phyloP scores from a whole-genome alignment of 2,329 filamentous ascomycete genomes.

The Alternaria sp. region DNA sequence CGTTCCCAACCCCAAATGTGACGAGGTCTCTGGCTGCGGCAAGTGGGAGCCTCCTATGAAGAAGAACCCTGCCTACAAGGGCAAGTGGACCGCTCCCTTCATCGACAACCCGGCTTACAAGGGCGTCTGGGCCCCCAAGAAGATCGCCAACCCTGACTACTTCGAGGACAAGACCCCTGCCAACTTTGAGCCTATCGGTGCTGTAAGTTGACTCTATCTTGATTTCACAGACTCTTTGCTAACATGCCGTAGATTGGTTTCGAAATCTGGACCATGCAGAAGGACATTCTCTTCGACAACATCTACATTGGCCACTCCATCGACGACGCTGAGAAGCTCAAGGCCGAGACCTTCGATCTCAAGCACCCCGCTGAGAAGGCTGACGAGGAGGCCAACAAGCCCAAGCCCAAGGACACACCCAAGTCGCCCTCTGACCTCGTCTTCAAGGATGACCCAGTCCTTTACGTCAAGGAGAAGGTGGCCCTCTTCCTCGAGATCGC shows the following conservation, averaged over 20 bases:
- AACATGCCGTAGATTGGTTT: conserved; percentile 77
- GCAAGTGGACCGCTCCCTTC: conserved; percentile 92
- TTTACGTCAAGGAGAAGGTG: conserved; percentile 89
- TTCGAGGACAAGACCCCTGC: conserved; percentile 96
- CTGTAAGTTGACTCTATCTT: conserved; percentile 66
- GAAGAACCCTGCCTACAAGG: conserved; percentile 97
- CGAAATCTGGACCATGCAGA: conserved; percentile 99
- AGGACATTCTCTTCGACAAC: conserved; percentile 98
- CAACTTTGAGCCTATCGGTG: conserved; percentile 98
- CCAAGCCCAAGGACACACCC: conserved; percentile 71
- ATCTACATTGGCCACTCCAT: conserved; percentile 99
- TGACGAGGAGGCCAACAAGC: conserved; percentile 78
- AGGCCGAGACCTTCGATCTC: conserved; percentile 85
- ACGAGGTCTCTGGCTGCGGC: conserved; percentile 90
- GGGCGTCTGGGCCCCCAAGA: conserved; percentile 90
- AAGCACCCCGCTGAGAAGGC: conserved; percentile 86
- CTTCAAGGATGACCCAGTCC: conserved; percentile 90
- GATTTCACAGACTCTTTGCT: conserved; percentile 9
- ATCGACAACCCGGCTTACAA: conserved; percentile 99
- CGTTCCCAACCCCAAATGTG: conserved; percentile 94
- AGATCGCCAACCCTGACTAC: conserved; percentile 96
- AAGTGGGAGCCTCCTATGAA: conserved; percentile 90
- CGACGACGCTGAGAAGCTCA: conserved; percentile 88
- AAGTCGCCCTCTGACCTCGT: conserved; percentile 77
- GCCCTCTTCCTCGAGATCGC: conserved; percentile 88